Percentiles rank a stretch among this genome's conserved stretches.
These are phyloP conservation scores for Hymenoscyphus linearis DNA, from an alignment of 2,329 filamentous ascomycete genomes.

Conservation along the genomic window DNA sequence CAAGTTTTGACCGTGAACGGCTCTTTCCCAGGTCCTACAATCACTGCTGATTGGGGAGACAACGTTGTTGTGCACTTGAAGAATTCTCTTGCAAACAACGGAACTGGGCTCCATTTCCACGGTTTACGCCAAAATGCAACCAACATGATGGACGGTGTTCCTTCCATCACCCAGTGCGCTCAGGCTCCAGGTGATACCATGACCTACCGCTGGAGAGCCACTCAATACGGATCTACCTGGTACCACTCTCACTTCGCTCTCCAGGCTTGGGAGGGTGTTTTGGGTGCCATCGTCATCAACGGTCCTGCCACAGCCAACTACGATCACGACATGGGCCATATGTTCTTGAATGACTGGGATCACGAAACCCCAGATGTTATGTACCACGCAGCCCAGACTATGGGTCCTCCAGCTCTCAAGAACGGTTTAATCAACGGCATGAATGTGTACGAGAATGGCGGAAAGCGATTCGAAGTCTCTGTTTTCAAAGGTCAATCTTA, in stretches of 20 bases:
- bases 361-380: conserved; percentile 22
- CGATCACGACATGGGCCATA: conserved; percentile 53
- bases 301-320: conserved; percentile 53
- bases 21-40: conserved; percentile 30
- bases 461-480: conserved; percentile 11
- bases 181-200: conserved; percentile 42
- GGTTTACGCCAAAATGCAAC: conserved; percentile 42
- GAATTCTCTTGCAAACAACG: conserved; percentile 54
- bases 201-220: conserved; percentile 23
- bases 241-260: conserved; percentile 54
- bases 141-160: conserved; percentile 39
- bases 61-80: conserved; percentile 52
- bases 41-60: conserved; percentile 22
- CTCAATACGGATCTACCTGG: conserved; percentile 46
- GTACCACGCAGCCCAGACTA: conserved; percentile 18
- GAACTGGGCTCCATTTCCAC: conserved; percentile 41
- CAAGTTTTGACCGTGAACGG: conserved; percentile 47
- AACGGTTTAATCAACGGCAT: conserved; percentile 19
- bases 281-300: conserved; percentile 47
- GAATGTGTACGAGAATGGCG: conserved; percentile 10
- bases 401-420: conserved; percentile 10
- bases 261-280: conserved; percentile 28
- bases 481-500: conserved; percentile 35
- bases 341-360: conserved; percentile 20
- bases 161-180: conserved; percentile 47